A percentile compares a stretch with the other conserved stretches of the same genome.
phyloP scores from a whole-genome alignment of 306 rosid genomes.

The Vigna mungo region DNA sequence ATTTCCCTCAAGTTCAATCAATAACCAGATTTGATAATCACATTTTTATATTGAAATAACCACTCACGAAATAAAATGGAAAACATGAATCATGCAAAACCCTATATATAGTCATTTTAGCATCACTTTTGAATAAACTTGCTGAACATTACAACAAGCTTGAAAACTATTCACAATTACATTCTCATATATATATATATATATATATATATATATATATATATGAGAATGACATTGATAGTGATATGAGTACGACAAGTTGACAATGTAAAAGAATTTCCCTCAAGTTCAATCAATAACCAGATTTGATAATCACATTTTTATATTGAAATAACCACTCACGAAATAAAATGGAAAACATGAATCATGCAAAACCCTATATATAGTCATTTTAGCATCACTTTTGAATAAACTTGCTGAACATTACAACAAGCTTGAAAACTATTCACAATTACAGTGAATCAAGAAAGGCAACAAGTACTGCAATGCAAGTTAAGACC shows the following conservation, averaged over 20 bases:
- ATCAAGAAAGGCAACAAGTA: neutral
- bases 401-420: neutral
- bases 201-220: neutral
- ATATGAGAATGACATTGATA: neutral
- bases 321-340: neutral
- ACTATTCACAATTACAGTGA: neutral
- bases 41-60: neutral
- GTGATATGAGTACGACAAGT: neutral
- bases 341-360: neutral
- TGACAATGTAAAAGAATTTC: slow-evolving; percentile 4
- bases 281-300: neutral
- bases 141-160: neutral
- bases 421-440: slow-evolving; percentile 6
- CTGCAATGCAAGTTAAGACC: neutral
- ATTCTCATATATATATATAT: no score
- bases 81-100: slow-evolving; percentile 23
- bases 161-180: neutral
- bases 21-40: slow-evolving; percentile 26
- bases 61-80: neutral
- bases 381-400: neutral
- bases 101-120: slow-evolving; percentile 10
- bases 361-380: slow-evolving; percentile 27
- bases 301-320: slow-evolving; percentile 23
- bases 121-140: neutral
- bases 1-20: neutral